Conservation (phyloP, 169 alveolate species). For the Cryptosporidium sp. region DNA sequence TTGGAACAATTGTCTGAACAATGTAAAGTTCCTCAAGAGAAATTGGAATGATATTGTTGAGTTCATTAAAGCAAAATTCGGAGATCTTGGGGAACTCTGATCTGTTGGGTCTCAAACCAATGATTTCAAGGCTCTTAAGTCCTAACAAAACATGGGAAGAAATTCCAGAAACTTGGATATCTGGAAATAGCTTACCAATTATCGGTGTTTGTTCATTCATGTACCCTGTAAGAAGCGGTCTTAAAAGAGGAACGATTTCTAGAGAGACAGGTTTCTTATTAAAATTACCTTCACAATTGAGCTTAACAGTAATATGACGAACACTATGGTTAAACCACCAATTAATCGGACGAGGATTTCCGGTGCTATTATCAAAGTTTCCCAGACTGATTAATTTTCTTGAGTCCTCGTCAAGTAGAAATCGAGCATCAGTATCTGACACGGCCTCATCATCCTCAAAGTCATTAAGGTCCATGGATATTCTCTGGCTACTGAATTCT, state of each 20-base stretch:
- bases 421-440: background rate
- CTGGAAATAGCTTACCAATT: background rate
- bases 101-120: conserved; percentile 8
- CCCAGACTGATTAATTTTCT: conserved; percentile 12
- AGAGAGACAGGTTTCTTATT: background rate
- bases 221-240: conserved; percentile 63
- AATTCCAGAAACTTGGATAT: conserved; percentile 3
- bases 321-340: conserved; percentile 76
- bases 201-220: background rate
- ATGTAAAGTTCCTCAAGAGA: conserved; percentile 35
- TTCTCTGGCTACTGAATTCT: background rate
- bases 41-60: conserved; percentile 61
- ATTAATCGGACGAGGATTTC: background rate
- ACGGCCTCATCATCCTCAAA: background rate
- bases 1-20: conserved; percentile 52
- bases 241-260: conserved; percentile 42
- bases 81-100: conserved; percentile 51
- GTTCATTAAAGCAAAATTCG: conserved; percentile 61
- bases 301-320: conserved; percentile 14
- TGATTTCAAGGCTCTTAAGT: conserved; percentile 27
- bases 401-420: conserved; percentile 19
- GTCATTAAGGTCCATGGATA: background rate
- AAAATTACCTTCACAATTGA: background rate
- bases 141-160: conserved; percentile 53
- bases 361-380: conserved; percentile 5